Percentiles rank a stretch among this genome's conserved stretches.
Conservation (phyloP, 306 rosid genomes). For the Lablab purpureus region DNA sequence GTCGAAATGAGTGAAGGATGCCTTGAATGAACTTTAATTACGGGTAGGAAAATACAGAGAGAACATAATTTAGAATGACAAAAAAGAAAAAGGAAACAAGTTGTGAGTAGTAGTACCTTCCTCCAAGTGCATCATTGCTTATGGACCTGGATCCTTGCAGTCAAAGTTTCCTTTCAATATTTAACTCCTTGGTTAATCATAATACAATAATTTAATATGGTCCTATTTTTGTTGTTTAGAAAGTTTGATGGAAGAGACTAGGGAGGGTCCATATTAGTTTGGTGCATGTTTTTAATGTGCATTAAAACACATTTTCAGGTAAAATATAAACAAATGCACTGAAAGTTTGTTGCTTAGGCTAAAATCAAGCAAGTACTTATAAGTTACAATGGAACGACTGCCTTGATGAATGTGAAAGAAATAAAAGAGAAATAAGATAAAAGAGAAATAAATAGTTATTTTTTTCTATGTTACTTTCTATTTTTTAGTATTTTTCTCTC, state of each 20-base stretch:
- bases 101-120: not conserved
- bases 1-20: conserved; percentile 47
- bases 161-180: conserved; percentile 1
- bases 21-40: conserved; percentile 10
- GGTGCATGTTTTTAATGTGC: not conserved
- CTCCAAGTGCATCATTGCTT: not conserved
- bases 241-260: not conserved
- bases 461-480: not conserved
- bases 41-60: not conserved
- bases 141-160: not conserved
- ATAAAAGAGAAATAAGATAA: not conserved
- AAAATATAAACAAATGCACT: not conserved
- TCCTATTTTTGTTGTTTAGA: not conserved
- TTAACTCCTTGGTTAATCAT: not conserved
- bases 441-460: not conserved
- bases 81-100: not conserved
- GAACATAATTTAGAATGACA: not conserved
- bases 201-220: conserved; percentile 11
- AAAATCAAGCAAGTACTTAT: not conserved
- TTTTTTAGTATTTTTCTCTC: no score
- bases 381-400: not conserved
- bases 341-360: not conserved
- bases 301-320: not conserved
- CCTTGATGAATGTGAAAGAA: not conserved
- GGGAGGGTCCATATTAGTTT: not conserved